phyloP scores from a whole-genome alignment of 352 stramenopile genomes.

The Paralagenidium karlingii region DNA sequence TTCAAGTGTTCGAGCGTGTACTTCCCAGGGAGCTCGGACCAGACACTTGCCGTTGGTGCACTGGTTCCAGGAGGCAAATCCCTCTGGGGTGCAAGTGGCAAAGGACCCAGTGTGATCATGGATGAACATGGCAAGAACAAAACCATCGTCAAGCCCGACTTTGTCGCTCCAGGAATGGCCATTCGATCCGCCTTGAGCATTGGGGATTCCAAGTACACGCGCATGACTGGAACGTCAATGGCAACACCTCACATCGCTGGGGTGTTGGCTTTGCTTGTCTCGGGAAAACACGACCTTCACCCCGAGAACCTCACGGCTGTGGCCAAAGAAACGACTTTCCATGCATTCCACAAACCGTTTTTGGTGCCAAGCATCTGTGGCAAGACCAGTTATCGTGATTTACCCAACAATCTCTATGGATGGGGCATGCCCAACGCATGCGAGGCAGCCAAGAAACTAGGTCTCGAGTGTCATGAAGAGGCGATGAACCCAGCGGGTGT shows the following conservation, averaged over 20 bases:
- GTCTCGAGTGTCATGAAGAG: constrained; percentile 1
- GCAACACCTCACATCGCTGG: constrained; percentile 55
- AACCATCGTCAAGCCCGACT: constrained; percentile 52
- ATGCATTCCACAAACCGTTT: constrained; percentile 45
- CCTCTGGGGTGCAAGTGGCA: constrained; percentile 57
- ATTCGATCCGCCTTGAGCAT: constrained; percentile 55
- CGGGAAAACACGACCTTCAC: constrained; percentile 8
- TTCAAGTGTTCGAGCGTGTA: constrained; percentile 59
- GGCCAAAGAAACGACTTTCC: constrained; percentile 22
- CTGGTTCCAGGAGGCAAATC: constrained; percentile 39
- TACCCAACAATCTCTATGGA: constrained; percentile 71
- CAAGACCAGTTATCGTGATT: constrained; percentile 45
- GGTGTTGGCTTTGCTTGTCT: constrained; percentile 41
- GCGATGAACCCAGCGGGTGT: too few relatives aligned
- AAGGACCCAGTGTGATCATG: constrained; percentile 31
- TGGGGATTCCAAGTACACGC: constrained; percentile 36
- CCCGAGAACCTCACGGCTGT: background rate
- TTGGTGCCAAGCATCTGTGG: constrained; percentile 48
- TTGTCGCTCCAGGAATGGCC: constrained; percentile 50
- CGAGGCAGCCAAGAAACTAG: constrained; percentile 12
- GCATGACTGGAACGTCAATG: constrained; percentile 66
- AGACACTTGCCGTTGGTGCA: constrained; percentile 46
- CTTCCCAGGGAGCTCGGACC: constrained; percentile 35
- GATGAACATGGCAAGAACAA: constrained; percentile 4
- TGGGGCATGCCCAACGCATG: constrained; percentile 46